A percentile compares a stretch with the other conserved stretches of the same genome.
Conservation (phyloP, 805 yeast genomes). For the Starmerella kuoi region DNA sequence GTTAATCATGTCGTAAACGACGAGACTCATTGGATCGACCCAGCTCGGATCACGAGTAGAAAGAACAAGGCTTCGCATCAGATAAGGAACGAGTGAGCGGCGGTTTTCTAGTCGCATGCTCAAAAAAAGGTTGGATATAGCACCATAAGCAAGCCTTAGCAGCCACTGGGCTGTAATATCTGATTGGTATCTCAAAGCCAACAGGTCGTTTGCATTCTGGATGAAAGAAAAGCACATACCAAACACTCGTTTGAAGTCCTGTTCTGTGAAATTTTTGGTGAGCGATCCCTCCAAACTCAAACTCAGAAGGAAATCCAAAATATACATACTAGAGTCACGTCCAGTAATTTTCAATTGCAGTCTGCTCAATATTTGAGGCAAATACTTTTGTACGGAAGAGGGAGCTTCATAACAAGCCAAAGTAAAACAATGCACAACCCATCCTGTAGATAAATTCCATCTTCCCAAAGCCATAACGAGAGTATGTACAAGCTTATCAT, state of each 20-base stretch:
- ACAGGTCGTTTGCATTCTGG: constrained; percentile 49
- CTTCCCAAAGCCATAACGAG: constrained; percentile 44
- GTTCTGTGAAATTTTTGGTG: constrained; percentile 59
- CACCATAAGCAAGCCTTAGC: constrained; percentile 50
- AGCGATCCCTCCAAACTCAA: constrained; percentile 54
- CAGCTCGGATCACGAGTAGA: constrained; percentile 28
- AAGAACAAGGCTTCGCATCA: constrained; percentile 44
- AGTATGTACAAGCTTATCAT: constrained; percentile 51
- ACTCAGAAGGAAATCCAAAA: constrained; percentile 60
- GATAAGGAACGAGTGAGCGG: constrained; percentile 46
- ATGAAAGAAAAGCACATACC: constrained; percentile 74
- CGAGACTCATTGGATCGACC: constrained; percentile 43
- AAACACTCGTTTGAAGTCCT: constrained; percentile 67
- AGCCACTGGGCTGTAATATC: constrained; percentile 45
- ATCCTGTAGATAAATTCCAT: constrained; percentile 60
- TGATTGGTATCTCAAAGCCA: constrained; percentile 10
- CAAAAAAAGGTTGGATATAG: constrained; percentile 61
- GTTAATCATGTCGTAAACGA: constrained; percentile 53
- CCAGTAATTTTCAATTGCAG: constrained; percentile 65
- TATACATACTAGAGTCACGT: constrained; percentile 56
- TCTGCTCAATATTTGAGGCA: constrained; percentile 57
- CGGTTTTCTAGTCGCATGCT: constrained; percentile 50
- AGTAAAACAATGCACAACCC: constrained; percentile 63
- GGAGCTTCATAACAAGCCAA: constrained; percentile 77
- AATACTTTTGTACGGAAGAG: constrained; percentile 50